Percentiles rank a stretch among this genome's conserved stretches.
These are phyloP conservation scores for Aspergillus luchuensis DNA, from an alignment of 2,329 filamentous ascomycete genomes.

Conservation along the genomic window DNA sequence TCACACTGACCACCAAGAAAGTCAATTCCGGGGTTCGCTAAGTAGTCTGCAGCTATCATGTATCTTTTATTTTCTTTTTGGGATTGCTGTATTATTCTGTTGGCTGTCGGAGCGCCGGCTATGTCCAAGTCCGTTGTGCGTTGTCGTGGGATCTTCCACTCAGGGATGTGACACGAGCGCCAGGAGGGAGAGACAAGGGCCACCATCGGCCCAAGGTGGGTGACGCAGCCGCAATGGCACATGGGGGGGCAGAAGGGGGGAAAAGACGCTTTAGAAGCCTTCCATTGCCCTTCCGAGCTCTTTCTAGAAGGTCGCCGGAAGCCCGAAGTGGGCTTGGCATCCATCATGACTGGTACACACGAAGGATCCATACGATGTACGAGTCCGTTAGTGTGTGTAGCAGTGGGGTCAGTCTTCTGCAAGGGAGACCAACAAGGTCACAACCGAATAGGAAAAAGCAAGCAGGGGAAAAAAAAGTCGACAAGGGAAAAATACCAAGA, in stretches of 20 bases:
- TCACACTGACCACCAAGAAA: conserved; percentile 4
- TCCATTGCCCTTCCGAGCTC: conserved; percentile 19
- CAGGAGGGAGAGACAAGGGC: conserved; percentile 13
- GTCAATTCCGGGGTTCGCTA: not conserved
- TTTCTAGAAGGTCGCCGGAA: conserved; percentile 27
- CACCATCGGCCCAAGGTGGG: conserved; percentile 17
- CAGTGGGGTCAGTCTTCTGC: conserved; percentile 15
- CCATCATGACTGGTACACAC: not conserved
- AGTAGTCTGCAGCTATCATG: not conserved
- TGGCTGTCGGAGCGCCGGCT: not conserved
- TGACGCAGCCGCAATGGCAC: conserved; percentile 20
- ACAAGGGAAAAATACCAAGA: not conserved
- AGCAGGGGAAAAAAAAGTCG: not conserved
- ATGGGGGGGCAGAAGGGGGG: conserved; percentile 5
- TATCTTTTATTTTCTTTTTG: too few relatives aligned
- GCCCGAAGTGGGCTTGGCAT: conserved; percentile 21
- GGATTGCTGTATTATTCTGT: not conserved
- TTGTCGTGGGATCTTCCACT: not conserved
- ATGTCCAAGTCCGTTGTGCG: not conserved
- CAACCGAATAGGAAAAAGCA: conserved; percentile 9
- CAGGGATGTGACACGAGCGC: conserved; percentile 14
- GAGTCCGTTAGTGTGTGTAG: conserved; percentile 24
- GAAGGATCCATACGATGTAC: conserved; percentile 6
- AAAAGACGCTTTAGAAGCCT: conserved; percentile 17
- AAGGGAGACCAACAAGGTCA: conserved; percentile 2